phyloP scores from a whole-genome alignment of 139 green algal genomes.

The Bryopsis sp. region DNA sequence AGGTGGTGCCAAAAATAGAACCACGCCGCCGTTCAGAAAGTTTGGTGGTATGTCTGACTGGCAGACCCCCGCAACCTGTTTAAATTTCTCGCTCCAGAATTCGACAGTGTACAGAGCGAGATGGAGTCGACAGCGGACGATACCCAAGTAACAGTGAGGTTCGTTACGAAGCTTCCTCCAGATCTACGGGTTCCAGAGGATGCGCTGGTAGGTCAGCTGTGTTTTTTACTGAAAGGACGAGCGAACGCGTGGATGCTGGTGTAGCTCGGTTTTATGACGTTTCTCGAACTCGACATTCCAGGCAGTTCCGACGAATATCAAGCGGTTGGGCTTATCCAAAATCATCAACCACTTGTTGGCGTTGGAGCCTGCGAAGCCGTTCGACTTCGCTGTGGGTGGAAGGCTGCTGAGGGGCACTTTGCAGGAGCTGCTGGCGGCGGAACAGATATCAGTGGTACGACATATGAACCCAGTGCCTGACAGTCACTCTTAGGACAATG shows the following conservation, averaged over 20 bases:
- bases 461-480: too few relatives aligned
- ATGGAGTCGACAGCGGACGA: slow-evolving; percentile 36
- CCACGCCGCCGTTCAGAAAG: too few relatives aligned
- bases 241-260: too few relatives aligned
- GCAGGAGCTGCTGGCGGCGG: slow-evolving; percentile 54
- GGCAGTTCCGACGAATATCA: slow-evolving; percentile 75
- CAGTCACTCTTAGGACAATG: too few relatives aligned
- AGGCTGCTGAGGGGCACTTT: slow-evolving; percentile 78
- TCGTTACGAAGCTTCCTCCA: slow-evolving; percentile 70
- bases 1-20: too few relatives aligned
- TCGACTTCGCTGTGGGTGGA: slow-evolving; percentile 89
- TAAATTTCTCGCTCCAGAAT: too few relatives aligned
- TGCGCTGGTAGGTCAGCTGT: slow-evolving; percentile 46
- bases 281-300: slow-evolving; percentile 23
- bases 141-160: slow-evolving; percentile 65
- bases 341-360: slow-evolving; percentile 91
- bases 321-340: slow-evolving; percentile 88
- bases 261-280: too few relatives aligned
- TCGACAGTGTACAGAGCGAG: too few relatives aligned
- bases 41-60: too few relatives aligned
- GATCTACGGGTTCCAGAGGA: slow-evolving; percentile 57
- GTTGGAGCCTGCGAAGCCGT: slow-evolving; percentile 64
- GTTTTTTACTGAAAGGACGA: slow-evolving; percentile 2
- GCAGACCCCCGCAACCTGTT: too few relatives aligned
- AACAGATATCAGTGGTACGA: slow-evolving; percentile 70